A percentile compares a stretch with the other conserved stretches of the same genome.
Conservation (phyloP, 1,284 basidiomycete genomes). For the Vanrija pseudolonga region DNA sequence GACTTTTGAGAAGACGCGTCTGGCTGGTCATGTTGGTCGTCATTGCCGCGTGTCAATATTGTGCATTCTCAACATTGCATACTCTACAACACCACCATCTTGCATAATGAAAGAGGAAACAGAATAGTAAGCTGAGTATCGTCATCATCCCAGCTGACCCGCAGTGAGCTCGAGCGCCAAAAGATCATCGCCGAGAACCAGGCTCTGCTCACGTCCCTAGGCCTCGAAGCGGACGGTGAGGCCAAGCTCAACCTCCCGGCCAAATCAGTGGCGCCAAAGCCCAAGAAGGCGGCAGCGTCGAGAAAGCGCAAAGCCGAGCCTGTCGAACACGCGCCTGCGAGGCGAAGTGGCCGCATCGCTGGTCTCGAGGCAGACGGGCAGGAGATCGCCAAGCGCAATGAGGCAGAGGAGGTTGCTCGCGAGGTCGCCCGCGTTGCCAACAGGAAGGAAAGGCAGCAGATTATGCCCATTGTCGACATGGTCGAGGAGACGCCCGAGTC, state of each 20-base stretch:
- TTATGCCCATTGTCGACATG: slow-evolving; percentile 37
- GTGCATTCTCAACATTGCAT: too few relatives aligned
- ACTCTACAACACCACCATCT: neutral
- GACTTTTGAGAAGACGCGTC: neutral
- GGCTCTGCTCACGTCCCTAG: slow-evolving; percentile 46
- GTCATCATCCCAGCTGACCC: neutral
- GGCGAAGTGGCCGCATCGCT: slow-evolving; percentile 35
- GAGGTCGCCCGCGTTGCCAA: slow-evolving; percentile 33
- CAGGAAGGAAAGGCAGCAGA: slow-evolving; percentile 32
- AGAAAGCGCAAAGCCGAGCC: slow-evolving; percentile 3
- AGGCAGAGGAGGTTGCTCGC: slow-evolving; percentile 33
- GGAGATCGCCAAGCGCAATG: slow-evolving; percentile 22
- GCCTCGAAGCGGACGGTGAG: slow-evolving; percentile 37
- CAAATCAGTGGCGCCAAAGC: slow-evolving; percentile 2
- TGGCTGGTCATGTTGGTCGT: too few relatives aligned
- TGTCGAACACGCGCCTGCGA: slow-evolving; percentile 30
- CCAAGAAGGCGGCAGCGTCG: slow-evolving; percentile 7
- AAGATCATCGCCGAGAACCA: slow-evolving; percentile 50
- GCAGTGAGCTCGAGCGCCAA: slow-evolving; percentile 47
- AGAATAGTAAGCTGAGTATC: neutral
- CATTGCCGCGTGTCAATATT: neutral
- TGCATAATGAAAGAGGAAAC: neutral
- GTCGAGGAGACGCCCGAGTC: slow-evolving; percentile 28
- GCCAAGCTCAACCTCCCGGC: slow-evolving; percentile 21
- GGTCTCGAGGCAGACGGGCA: slow-evolving; percentile 42